These are phyloP conservation scores for Dothistroma septosporum DNA, from an alignment of 2,329 filamentous ascomycete species.

Conservation along the genomic window DNA sequence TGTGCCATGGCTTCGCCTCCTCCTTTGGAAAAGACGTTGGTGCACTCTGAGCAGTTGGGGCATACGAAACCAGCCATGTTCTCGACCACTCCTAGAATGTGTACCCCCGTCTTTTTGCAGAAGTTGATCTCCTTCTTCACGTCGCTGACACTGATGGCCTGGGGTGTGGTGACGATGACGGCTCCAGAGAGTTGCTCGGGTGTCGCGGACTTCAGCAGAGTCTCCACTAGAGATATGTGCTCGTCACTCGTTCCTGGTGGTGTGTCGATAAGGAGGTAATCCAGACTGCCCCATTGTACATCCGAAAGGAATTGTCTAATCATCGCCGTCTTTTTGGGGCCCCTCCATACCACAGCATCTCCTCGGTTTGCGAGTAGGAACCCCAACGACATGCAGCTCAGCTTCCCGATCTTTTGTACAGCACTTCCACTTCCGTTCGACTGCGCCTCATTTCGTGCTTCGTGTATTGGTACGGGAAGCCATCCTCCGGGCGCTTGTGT, in stretches of 20 bases:
- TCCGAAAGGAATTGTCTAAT: constrained; percentile 92
- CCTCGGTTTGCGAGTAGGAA: constrained; percentile 79
- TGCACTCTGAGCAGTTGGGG: constrained; percentile 72
- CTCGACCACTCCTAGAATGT: constrained; percentile 83
- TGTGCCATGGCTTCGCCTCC: constrained; percentile 84
- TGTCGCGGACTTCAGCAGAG: constrained; percentile 36
- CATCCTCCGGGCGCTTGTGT: constrained; percentile 87
- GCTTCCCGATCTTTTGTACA: constrained; percentile 50
- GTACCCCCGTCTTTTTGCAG: constrained; percentile 75
- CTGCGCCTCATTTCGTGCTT: constrained; percentile 36
- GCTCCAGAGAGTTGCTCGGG: constrained; percentile 75
- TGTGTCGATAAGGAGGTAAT: constrained; percentile 92
- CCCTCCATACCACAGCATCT: constrained; percentile 94
- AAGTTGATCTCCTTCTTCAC: constrained; percentile 95
- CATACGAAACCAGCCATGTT: constrained; percentile 97
- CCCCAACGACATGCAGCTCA: constrained; percentile 86
- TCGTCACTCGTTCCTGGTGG: constrained; percentile 95
- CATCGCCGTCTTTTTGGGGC: constrained; percentile 99
- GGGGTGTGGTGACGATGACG: constrained; percentile 92
- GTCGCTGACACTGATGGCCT: constrained; percentile 88
- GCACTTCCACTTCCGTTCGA: constrained; percentile 7
- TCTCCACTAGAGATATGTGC: constrained; percentile 91
- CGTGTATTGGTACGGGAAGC: constrained; percentile 82
- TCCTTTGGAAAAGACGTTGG: constrained; percentile 87
- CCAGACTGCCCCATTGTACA: constrained; percentile 81